Conservation (phyloP, 768 basidiomycete genomes). For the Mycena capillaripes region DNA sequence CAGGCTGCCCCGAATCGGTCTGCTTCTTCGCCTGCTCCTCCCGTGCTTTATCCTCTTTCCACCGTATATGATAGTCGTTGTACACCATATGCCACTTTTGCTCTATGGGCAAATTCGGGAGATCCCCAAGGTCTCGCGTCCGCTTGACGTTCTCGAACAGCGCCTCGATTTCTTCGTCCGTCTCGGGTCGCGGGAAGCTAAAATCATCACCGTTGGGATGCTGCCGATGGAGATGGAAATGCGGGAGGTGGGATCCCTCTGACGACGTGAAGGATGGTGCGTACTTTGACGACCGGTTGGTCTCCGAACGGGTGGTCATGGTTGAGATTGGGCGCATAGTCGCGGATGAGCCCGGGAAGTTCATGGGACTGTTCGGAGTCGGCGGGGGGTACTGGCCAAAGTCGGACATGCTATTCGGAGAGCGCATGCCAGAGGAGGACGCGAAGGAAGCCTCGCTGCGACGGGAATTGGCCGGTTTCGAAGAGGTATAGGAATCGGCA, state of each 20-base stretch:
- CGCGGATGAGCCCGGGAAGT: slow-evolving; percentile 39
- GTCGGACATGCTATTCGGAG: slow-evolving; percentile 63
- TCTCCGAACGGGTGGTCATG: slow-evolving; percentile 69
- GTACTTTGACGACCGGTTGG: slow-evolving; percentile 72
- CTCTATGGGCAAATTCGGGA: slow-evolving; percentile 74
- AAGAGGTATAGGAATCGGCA: slow-evolving; percentile 61
- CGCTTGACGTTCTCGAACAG: slow-evolving; percentile 85
- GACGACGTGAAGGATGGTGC: slow-evolving; percentile 68
- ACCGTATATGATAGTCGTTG: slow-evolving; percentile 84
- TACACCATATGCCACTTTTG: slow-evolving; percentile 95
- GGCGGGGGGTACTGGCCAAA: slow-evolving; percentile 61
- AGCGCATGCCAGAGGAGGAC: slow-evolving; percentile 61
- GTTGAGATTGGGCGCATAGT: slow-evolving; percentile 66
- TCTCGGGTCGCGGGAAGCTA: slow-evolving; percentile 81
- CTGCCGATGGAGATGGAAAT: slow-evolving; percentile 59
- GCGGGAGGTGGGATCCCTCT: slow-evolving; percentile 68
- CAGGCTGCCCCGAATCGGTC: slow-evolving; percentile 68
- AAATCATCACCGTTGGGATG: slow-evolving; percentile 63
- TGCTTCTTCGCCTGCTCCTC: slow-evolving; percentile 74
- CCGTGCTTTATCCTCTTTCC: slow-evolving; percentile 78
- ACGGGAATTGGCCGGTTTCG: slow-evolving; percentile 51
- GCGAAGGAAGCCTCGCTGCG: slow-evolving; percentile 68
- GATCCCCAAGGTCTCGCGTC: slow-evolving; percentile 74
- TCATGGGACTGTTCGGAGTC: slow-evolving; percentile 34
- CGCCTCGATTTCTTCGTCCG: slow-evolving; percentile 82